Conservation (phyloP, 2,329 filamentous ascomycete species). For the Beauveria brongniartii region DNA sequence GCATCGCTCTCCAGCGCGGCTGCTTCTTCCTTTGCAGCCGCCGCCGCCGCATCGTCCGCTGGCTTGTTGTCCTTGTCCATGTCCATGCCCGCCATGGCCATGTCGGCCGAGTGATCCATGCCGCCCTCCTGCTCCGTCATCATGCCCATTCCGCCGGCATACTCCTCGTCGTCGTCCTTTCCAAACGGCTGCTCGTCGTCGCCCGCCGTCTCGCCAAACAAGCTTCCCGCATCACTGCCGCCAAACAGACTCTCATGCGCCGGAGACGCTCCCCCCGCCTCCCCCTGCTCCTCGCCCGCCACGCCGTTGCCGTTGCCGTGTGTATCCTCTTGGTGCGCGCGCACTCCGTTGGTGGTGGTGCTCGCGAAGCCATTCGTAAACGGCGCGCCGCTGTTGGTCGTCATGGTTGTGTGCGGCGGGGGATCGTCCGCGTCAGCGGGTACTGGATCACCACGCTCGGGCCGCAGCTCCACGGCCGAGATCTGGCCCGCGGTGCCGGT, state of each 20-base stretch:
- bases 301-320: slow-evolving; percentile 22
- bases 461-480: slow-evolving; percentile 77
- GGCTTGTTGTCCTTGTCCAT: slow-evolving; percentile 18
- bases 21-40: slow-evolving; percentile 19
- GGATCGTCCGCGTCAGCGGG: slow-evolving; percentile 62
- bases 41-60: slow-evolving; percentile 13
- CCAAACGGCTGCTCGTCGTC: slow-evolving; percentile 50
- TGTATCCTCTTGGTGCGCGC: slow-evolving; percentile 5
- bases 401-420: slow-evolving; percentile 53
- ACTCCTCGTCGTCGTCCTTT: slow-evolving; percentile 79
- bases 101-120: slow-evolving; percentile 35
- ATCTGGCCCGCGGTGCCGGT: slow-evolving; percentile 75
- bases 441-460: slow-evolving; percentile 65
- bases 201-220: slow-evolving; percentile 72
- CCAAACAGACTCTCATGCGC: slow-evolving; percentile 76
- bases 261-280: slow-evolving; percentile 48
- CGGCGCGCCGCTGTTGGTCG: slow-evolving; percentile 63
- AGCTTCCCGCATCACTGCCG: slow-evolving; percentile 68
- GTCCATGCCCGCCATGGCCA: slow-evolving; percentile 31
- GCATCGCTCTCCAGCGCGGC: slow-evolving; percentile 16
- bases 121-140: slow-evolving; percentile 31
- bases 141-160: slow-evolving; percentile 63
- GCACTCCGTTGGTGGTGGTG: slow-evolving; percentile 42
- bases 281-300: slow-evolving; percentile 31
- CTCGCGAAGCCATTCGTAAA: slow-evolving; percentile 22